Evolutionary conservation across 768 basidiomycete species (phyloP), one percentile per base, ranked within the genome.

Genomic region (Suillus sp.): DNA sequence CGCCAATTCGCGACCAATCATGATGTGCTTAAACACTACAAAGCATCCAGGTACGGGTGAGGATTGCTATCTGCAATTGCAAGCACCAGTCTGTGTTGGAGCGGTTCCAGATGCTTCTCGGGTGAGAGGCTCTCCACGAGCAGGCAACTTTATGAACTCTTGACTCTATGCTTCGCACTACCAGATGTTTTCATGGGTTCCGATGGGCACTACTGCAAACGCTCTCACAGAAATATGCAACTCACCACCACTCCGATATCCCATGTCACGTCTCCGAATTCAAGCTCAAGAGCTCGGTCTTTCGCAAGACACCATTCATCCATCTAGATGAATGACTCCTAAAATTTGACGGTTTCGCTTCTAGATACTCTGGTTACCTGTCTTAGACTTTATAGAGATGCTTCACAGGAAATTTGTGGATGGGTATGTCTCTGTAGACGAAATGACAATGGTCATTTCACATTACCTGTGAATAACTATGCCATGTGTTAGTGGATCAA

Each of bases 21-120:
- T 72, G 11, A 48, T 80, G 42, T 78, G 81, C 54, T 67, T 78
- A 0, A 80, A 81, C 14, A n/a, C n/a, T n/a, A n/a, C n/a, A 42
- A 42, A 42, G 77, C 80, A 37, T 37, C 11, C 10, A 37, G 37
- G 11, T 37, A 30, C n/a, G n/a, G n/a, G n/a, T n/a, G n/a, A n/a
- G n/a, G n/a, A n/a, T n/a, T n/a, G n/a, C n/a, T n/a, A n/a, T n/a
- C n/a, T n/a, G n/a, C n/a, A n/a, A n/a, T n/a, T n/a, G n/a, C n/a
- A n/a, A n/a, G n/a, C n/a, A n/a, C n/a, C n/a, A n/a, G n/a, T n/a
- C 32, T 5, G 32, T 32, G 32, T 32, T 32, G 32, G 32, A 6
- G 32, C n/a, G 7, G 7, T 65, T 67, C 27, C 54, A 69, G 13
- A 51, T 55, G 10, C 8, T 67, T 20, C 38, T 75, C 20, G 64